Evolutionary conservation across 2,329 filamentous ascomycete genomes (phyloP), one percentile per base, ranked within the genome.

Genomic region (Cladosporium austrohemisphaericum): DNA sequence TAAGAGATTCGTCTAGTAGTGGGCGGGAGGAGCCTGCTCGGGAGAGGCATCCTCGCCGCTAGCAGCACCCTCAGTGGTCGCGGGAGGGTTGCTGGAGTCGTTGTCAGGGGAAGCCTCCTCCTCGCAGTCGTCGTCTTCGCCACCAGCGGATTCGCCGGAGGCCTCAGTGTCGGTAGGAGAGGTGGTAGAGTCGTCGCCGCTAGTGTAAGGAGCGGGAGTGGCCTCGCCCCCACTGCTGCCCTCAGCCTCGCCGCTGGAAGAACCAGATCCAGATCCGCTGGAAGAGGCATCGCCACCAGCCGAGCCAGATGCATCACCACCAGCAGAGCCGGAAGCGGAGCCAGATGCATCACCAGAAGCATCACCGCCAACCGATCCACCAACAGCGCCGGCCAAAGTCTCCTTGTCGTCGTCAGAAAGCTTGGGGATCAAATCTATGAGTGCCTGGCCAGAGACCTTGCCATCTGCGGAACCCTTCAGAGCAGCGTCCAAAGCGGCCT

Each of bases 101-200:
- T 46, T 46, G 36, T 53, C 45, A 19, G 46, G 40, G 22, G 53
- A 35, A 16, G 52, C 41, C 23, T 56, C 55, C 8, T 48, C 49
- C 40, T 53, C 50, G 31, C 54, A 40, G 37, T 51, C 41, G 14
- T 52, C 55, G 9, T 49, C 57, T 16, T 57, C 57, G 52, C 56
- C 52, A 32, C n/a, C 25, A 18, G 31, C 18, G 9, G 20, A 25
- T 3, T 36, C 47, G 22, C 44, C 31, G 19, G 38, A 38, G 19
- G 25, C 13, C 14, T 41, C 41, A 14, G 28, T 36, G 43, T 29
- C 32, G 16, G 43, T 22, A 9, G 44, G 18, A 47, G 33, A n/a
- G 26, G 9, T 25, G 14, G 16, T 19, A 25, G 23, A 19, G 18
- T 25, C 13, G 23, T 10, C 20, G 31, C 29, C 18, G 29, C 19